These are phyloP conservation scores for Pyronema omphalodes DNA, from an alignment of 495 filamentous ascomycete species.

Conservation along the genomic window DNA sequence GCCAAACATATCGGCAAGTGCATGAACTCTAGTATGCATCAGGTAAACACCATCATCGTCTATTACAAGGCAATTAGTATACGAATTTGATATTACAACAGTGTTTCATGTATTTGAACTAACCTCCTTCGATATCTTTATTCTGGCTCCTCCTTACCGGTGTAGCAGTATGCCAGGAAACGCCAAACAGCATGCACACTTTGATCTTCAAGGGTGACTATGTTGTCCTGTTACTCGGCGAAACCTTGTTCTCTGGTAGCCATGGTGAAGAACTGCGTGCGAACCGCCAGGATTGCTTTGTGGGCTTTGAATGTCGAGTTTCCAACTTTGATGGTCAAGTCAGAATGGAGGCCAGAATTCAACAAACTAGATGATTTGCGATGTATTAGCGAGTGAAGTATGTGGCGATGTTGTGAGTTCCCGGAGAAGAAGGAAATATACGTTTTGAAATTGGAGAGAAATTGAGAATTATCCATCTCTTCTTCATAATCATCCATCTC, in stretches of 20 bases:
- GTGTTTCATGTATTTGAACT: too few species aligned
- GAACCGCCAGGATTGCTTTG: background rate
- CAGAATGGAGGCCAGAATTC: too few species aligned
- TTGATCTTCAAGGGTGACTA: background rate
- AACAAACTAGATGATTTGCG: too few species aligned
- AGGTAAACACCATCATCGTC: background rate
- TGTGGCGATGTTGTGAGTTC: too few species aligned
- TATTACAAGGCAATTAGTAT: background rate
- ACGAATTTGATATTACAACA: too few species aligned
- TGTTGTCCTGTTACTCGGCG: background rate
- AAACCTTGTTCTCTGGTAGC: background rate
- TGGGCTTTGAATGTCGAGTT: background rate
- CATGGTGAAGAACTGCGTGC: background rate
- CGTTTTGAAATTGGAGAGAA: too few species aligned
- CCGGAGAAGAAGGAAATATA: too few species aligned
- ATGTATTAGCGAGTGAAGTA: too few species aligned
- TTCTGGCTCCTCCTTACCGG: background rate
- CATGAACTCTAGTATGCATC: background rate
- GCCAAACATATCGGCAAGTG: constrained; percentile 2
- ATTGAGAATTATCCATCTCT: too few species aligned
- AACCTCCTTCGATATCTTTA: too few species aligned
- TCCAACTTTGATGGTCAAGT: background rate
- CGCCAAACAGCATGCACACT: background rate
- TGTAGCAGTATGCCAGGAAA: background rate
- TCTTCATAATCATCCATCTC: too few species aligned